Percentiles rank a stretch among this genome's conserved stretches.
phyloP scores from a whole-genome alignment of 176 grass and related monocot species.

The Oropetium thomaeum region DNA sequence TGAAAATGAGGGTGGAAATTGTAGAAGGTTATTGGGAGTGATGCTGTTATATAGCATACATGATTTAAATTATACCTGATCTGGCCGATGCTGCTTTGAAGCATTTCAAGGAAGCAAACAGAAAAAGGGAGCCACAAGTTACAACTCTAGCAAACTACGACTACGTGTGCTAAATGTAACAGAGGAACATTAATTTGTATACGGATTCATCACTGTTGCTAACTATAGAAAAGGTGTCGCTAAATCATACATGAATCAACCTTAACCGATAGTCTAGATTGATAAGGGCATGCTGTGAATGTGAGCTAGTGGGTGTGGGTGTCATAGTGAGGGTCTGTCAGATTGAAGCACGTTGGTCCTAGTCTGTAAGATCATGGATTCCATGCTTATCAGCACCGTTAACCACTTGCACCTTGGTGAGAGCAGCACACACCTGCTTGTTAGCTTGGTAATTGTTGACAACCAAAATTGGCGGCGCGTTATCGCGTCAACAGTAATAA shows the following conservation, averaged over 20 bases:
- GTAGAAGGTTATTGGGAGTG: background rate
- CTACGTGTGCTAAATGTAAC: background rate
- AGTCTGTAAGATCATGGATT: slow-evolving; percentile 57
- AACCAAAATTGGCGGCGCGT: too few relatives aligned
- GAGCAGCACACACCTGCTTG: background rate
- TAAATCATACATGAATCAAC: background rate
- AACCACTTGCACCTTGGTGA: slow-evolving; percentile 42
- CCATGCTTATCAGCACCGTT: slow-evolving; percentile 46
- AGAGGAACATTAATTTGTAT: background rate
- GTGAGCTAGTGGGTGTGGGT: background rate
- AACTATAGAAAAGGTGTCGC: background rate
- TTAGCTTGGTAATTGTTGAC: background rate
- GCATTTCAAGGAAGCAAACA: slow-evolving; percentile 35
- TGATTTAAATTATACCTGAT: background rate
- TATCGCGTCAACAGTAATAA: too few relatives aligned
- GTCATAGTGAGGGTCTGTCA: slow-evolving; percentile 52
- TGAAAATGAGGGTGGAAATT: background rate
- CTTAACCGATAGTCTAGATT: background rate
- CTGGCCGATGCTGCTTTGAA: slow-evolving; percentile 30
- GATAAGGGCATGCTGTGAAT: background rate
- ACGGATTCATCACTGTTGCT: background rate
- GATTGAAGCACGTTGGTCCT: slow-evolving; percentile 60
- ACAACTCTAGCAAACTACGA: background rate
- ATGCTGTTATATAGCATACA: background rate
- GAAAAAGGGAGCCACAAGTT: background rate